Conservation (phyloP, 2,329 filamentous ascomycete species). For the Orbilia oligospora region DNA sequence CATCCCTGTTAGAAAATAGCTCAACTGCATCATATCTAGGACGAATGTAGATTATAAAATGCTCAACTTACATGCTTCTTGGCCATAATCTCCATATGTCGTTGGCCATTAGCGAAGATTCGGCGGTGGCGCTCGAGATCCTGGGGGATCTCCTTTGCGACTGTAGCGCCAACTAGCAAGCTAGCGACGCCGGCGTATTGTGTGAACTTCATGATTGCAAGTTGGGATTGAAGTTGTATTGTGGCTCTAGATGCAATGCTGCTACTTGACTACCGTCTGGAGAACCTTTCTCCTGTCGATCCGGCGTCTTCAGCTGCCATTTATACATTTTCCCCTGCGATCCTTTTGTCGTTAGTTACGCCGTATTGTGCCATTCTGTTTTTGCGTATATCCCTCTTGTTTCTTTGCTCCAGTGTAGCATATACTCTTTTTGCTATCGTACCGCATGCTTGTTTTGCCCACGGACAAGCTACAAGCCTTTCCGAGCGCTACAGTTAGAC, state of each 20-base stretch:
- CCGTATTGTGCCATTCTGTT: constrained; percentile 16
- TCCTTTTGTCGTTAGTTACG: constrained; percentile 6
- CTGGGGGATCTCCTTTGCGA: constrained; percentile 56
- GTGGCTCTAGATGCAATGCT: constrained; percentile 15
- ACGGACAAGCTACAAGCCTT: constrained; percentile 14
- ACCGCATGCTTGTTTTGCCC: constrained; percentile 25
- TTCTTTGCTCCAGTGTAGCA: not conserved
- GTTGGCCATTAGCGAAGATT: constrained; percentile 48
- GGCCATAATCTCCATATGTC: constrained; percentile 56
- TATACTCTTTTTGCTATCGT: constrained; percentile 16
- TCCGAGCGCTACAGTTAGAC: constrained; percentile 13
- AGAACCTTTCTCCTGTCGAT: constrained; percentile 37
- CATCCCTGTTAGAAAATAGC: constrained; percentile 57
- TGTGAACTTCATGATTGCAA: constrained; percentile 49
- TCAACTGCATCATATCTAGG: constrained; percentile 41
- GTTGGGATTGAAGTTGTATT: constrained; percentile 23
- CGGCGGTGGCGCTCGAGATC: constrained; percentile 45
- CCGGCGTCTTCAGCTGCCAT: constrained; percentile 25
- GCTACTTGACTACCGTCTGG: constrained; percentile 25
- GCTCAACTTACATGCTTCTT: constrained; percentile 53
- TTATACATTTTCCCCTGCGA: constrained; percentile 42
- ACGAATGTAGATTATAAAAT: constrained; percentile 5
- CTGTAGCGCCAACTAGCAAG: constrained; percentile 50
- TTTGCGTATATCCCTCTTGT: constrained; percentile 39
- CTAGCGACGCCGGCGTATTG: constrained; percentile 57